Base-by-base conservation (phyloP, 805 yeast species). In the Yamadazyma sp. region DNA sequence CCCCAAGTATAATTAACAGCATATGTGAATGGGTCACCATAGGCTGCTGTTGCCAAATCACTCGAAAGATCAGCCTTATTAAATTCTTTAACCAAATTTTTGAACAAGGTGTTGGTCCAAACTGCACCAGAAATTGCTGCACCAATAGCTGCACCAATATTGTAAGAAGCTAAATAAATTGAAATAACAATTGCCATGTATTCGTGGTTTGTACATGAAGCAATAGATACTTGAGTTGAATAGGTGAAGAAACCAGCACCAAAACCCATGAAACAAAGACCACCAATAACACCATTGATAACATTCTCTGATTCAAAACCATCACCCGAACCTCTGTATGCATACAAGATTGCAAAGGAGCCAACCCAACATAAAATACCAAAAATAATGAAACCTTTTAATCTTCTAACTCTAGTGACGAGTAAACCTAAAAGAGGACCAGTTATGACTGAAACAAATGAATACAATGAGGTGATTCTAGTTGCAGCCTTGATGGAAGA, bases 241-340 rank as follows among this genome's bases (percentile, higher is more conserved):
- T 78, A 80, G 11, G 83, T 77, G 65, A 81, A 78, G 55, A 82
- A 75, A 12, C 86, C 86, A 28, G 85, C 85, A 48, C 86, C 88
- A 39, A 83, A 70, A 46, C 89, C 89, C 44, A 80, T 56, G 13
- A 82, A 51, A 51, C 80, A 73, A 44, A 76, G 66, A 5, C 81
- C 75, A 11, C 82, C 88, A 53, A 83, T 76, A 37, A 82, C 65
- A 45, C 87, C 88, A 29, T 65, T 47, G 11, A 29, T 12, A 13
- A 30, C 23, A 28, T 20, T 8, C 36, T 53, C 55, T 14, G 50
- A 40, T 27, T 52, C 44, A 25, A 44, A 37, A 16, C 78, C 67
- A 27, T 58, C 52, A 25, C 59, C 56, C 34, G 56, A 65, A 27
- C 79, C 78, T 53, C 88, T 69, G 61, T 52, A 82, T 39, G 67